These are phyloP conservation scores for Thinopyrum elongatum DNA, from an alignment of 176 grass and related monocot genomes.

Conservation along the genomic window DNA sequence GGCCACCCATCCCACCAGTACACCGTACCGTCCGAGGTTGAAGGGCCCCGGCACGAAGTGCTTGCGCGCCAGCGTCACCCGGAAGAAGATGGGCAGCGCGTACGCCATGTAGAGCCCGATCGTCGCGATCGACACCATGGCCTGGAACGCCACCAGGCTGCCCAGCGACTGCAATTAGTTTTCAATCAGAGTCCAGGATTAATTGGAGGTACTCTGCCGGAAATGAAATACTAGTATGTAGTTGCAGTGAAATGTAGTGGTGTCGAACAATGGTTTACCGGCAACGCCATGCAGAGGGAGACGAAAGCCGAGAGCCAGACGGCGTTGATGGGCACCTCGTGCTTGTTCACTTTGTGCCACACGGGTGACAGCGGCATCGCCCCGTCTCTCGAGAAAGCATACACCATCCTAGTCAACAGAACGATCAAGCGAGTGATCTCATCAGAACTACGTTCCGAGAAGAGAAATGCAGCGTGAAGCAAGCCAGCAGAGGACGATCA, in stretches of 20 bases:
- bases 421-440: neutral
- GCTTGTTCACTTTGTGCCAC: constrained; percentile 87
- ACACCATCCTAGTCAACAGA: constrained; percentile 56
- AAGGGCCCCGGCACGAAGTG: constrained; percentile 66
- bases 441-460: no score
- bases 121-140: constrained; percentile 96
- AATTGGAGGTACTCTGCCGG: neutral
- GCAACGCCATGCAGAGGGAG: constrained; percentile 78
- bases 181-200: neutral
- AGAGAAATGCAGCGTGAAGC: neutral
- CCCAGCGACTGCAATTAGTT: constrained; percentile 64
- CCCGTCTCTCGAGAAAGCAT: constrained; percentile 97
- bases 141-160: constrained; percentile 95
- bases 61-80: constrained; percentile 75
- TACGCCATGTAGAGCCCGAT: constrained; percentile 90
- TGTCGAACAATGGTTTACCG: constrained; percentile 35
- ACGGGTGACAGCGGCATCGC: constrained; percentile 85
- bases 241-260: neutral
- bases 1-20: constrained; percentile 63
- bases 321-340: constrained; percentile 84
- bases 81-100: constrained; percentile 84
- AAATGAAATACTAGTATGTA: neutral
- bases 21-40: constrained; percentile 74
- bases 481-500: neutral
- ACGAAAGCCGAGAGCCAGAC: constrained; percentile 82